Conservation (phyloP, 805 yeast genomes). For the Saturnispora gosingensis region DNA sequence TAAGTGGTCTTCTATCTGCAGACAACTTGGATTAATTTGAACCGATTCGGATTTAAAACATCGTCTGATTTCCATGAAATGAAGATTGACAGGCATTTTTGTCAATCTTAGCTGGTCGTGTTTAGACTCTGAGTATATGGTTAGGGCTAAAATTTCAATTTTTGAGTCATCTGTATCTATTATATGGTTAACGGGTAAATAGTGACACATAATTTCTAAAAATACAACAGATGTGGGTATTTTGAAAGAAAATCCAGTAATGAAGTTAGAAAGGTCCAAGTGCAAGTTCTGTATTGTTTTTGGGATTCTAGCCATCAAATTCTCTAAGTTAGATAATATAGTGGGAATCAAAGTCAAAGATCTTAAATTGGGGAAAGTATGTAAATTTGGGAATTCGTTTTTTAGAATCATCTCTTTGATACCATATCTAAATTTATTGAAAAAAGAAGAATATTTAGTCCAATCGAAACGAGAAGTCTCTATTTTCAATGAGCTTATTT, state of each 20-base stretch:
- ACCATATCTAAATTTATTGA: neutral
- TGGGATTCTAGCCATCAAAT: neutral
- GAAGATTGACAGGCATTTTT: neutral
- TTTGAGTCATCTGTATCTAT: neutral
- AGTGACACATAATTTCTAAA: slow-evolving; percentile 5
- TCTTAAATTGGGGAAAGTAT: neutral
- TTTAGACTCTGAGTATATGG: slow-evolving; percentile 3
- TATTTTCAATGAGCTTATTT: slow-evolving; percentile 1
- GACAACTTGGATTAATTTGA: slow-evolving; percentile 1
- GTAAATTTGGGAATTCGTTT: neutral
- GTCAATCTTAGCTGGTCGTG: neutral
- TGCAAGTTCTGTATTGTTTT: slow-evolving; percentile 3
- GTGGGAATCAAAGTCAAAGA: neutral
- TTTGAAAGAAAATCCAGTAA: slow-evolving; percentile 2
- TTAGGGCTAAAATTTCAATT: slow-evolving; percentile 1
- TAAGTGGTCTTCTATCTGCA: neutral
- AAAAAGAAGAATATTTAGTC: neutral
- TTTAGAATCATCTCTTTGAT: neutral
- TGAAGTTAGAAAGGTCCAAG: slow-evolving; percentile 4
- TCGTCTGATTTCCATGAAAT: slow-evolving; percentile 6
- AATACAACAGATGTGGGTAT: slow-evolving; percentile 1
- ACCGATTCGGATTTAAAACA: slow-evolving; percentile 6
- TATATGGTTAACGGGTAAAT: slow-evolving; percentile 1
- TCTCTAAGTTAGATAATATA: neutral
- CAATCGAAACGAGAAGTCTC: neutral